Percentiles rank a stretch among this genome's conserved stretches.
Conservation (phyloP, 192 early-diverging fungal genomes). For the Coemansia sp. region DNA sequence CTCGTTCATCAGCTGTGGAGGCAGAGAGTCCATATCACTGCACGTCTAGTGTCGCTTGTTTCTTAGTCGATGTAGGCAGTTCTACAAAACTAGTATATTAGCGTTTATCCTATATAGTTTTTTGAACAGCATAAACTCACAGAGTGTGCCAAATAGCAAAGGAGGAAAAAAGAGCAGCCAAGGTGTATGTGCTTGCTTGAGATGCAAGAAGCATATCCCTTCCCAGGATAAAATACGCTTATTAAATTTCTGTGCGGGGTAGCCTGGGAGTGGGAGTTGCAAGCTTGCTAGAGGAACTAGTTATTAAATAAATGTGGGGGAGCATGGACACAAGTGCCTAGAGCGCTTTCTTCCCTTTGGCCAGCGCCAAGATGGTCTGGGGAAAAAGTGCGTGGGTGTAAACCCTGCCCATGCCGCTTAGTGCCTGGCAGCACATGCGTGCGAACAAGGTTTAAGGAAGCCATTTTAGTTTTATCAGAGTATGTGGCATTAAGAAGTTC, state of each 20-base stretch:
- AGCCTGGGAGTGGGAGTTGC: conserved; percentile 10
- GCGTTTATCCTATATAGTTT: too few relatives aligned
- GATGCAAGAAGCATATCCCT: not conserved
- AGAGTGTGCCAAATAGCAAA: conserved; percentile 1
- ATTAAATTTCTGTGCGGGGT: conserved; percentile 2
- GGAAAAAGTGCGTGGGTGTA: conserved; percentile 15
- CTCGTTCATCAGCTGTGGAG: conserved; percentile 22
- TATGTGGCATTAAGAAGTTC: too few relatives aligned
- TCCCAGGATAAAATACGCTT: conserved; percentile 3
- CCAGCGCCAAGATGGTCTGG: conserved; percentile 2
- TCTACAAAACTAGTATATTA: too few relatives aligned
- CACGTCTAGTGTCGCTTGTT: not conserved
- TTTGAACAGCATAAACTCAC: not conserved
- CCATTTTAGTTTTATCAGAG: not conserved
- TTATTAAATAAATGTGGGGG: conserved; percentile 1
- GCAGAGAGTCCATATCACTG: conserved; percentile 32
- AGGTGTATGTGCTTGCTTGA: not conserved
- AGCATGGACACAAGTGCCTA: conserved; percentile 3
- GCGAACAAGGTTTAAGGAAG: not conserved
- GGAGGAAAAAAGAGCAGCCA: not conserved
- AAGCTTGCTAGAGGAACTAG: not conserved
- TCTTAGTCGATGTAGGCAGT: too few relatives aligned
- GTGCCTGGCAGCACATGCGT: not conserved
- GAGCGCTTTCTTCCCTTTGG: not conserved
- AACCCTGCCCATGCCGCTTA: not conserved